phyloP scores from a whole-genome alignment of 352 stramenopile species.

The Phytophthora crassamura region DNA sequence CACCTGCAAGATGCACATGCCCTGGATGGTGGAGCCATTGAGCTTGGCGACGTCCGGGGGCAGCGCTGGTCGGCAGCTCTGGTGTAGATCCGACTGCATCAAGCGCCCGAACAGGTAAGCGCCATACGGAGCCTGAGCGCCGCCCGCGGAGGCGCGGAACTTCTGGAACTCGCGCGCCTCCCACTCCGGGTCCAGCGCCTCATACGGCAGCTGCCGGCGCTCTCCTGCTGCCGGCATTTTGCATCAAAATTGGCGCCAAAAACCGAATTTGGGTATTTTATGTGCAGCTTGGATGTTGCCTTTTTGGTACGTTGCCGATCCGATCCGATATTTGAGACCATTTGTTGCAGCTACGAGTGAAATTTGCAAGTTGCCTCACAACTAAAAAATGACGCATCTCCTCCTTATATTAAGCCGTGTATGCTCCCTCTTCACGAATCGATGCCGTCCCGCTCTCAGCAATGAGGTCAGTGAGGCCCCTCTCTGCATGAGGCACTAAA shows the following conservation, averaged over 20 bases:
- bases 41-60: constrained; percentile 53
- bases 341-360: no score
- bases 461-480: neutral
- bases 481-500: constrained; percentile 14
- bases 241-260: no score
- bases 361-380: no score
- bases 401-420: no score
- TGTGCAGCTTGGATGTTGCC: no score
- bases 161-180: constrained; percentile 53
- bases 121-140: constrained; percentile 35
- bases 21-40: constrained; percentile 62
- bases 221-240: constrained; percentile 8
- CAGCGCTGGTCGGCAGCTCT: constrained; percentile 71
- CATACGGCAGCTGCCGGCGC: constrained; percentile 54
- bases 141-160: constrained; percentile 36
- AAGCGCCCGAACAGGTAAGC: constrained; percentile 70
- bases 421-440: no score
- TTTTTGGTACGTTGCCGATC: no score
- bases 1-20: constrained; percentile 81
- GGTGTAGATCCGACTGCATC: constrained; percentile 67
- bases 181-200: constrained; percentile 63
- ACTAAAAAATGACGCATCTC: no score
- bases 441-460: no score
- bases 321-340: no score
- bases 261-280: no score